Evolutionary conservation across 2,329 filamentous ascomycete species (phyloP).

Genomic region (Fusarium newnesense): DNA sequence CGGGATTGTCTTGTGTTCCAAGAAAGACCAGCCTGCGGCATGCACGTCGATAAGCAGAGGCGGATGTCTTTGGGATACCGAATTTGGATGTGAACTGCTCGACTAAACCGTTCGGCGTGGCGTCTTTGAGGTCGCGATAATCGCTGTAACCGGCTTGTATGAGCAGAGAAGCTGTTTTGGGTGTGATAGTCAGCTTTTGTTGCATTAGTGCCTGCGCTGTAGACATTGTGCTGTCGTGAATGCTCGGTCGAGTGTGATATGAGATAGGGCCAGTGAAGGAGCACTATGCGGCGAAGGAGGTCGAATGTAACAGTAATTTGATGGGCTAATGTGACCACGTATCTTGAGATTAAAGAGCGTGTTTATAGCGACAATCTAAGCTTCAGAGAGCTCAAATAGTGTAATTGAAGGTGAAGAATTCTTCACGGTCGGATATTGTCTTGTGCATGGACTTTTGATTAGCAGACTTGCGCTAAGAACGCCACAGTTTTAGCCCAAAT

Average conservation of each 20-base stretch:
- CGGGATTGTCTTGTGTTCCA: neutral
- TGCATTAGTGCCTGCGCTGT: neutral
- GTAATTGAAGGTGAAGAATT: neutral
- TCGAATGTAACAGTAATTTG: no score
- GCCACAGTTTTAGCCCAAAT: neutral
- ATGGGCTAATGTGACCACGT: neutral
- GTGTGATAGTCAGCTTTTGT: neutral
- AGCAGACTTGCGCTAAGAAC: neutral
- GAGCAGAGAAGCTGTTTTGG: neutral
- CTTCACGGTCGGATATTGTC: neutral
- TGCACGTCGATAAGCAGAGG: neutral
- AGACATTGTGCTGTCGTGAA: neutral
- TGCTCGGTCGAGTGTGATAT: accelerated
- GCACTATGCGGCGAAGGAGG: accelerated
- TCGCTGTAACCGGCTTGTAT: neutral
- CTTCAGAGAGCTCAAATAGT: neutral
- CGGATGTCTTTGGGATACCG: neutral
- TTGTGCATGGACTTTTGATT: neutral
- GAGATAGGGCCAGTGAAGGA: no score
- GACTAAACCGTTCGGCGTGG: neutral
- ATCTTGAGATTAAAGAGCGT: accelerated
- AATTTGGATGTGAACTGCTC: neutral
- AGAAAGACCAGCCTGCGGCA: neutral
- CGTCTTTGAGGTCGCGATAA: neutral
- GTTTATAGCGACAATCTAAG: accelerated